A percentile compares a stretch with the other conserved stretches of the same genome.
Conservation (phyloP, 1,139 yeast genomes). For the Hemisphaericaspora xylofermentans region DNA sequence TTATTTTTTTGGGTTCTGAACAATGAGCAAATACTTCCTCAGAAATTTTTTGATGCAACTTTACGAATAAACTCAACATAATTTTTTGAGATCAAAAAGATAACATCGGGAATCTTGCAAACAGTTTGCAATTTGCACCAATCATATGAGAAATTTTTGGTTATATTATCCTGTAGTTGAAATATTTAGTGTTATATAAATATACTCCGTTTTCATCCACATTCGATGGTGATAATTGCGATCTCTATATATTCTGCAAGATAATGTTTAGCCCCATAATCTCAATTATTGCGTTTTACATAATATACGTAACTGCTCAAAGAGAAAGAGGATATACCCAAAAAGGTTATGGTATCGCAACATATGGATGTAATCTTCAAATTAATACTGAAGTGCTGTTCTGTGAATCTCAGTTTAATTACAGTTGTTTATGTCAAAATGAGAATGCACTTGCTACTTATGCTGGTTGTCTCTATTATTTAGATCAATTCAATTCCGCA, state of each 20-base stretch:
- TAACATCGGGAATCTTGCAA: neutral
- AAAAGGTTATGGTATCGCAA: conserved; percentile 8
- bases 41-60: too few species aligned
- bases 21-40: neutral
- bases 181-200: too few species aligned
- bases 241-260: neutral
- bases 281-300: neutral
- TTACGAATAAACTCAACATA: too few species aligned
- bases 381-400: conserved; percentile 8
- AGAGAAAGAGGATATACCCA: neutral
- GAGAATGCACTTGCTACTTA: conserved; percentile 16
- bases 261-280: neutral
- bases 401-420: conserved; percentile 1
- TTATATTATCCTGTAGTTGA: too few species aligned
- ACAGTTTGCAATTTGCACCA: neutral
- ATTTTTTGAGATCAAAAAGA: conserved; percentile 2
- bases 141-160: neutral
- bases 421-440: conserved; percentile 15
- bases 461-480: conserved; percentile 17
- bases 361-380: conserved; percentile 19
- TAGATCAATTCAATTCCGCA: conserved; percentile 2
- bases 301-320: neutral
- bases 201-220: neutral
- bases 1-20: neutral
- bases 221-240: neutral